A percentile compares a stretch with the other conserved stretches of the same genome.
Evolutionary conservation across 306 rosid species (phyloP).

Genomic region (Benincasa hispida): DNA sequence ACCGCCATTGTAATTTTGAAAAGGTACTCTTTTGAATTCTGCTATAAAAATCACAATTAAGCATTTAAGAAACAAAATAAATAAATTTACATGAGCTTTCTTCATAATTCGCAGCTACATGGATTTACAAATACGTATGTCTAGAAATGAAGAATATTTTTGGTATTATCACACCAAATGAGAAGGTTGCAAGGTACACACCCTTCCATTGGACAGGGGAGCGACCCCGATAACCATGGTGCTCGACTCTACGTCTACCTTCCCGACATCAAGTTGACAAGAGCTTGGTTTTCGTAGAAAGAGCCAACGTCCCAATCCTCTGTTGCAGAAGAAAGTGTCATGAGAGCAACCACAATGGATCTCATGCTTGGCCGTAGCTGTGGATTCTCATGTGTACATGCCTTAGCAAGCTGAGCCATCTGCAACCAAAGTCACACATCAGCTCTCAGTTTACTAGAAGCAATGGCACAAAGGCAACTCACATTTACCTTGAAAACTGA

Average conservation of each 20-base stretch:
- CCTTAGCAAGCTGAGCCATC: constrained; percentile 70
- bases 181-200: not conserved
- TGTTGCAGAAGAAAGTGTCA: constrained; percentile 67
- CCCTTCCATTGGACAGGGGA: not conserved
- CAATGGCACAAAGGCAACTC: not conserved
- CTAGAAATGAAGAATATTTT: not conserved
- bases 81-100: not conserved
- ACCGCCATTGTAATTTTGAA: too few species aligned
- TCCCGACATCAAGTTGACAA: constrained; percentile 67
- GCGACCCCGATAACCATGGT: not conserved
- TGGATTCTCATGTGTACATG: constrained; percentile 71
- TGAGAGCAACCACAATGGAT: constrained; percentile 69
- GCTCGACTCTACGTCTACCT: constrained; percentile 28
- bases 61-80: not conserved
- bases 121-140: not conserved
- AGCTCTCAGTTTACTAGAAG: constrained; percentile 1
- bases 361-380: constrained; percentile 84
- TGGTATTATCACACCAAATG: not conserved
- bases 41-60: too few species aligned
- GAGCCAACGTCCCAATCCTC: constrained; percentile 79
- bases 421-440: constrained; percentile 20
- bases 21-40: too few species aligned
- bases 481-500: constrained; percentile 59
- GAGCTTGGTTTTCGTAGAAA: constrained; percentile 51
- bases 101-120: not conserved